phyloP scores from a whole-genome alignment of 2,329 filamentous ascomycete genomes.

The Nemania sp. region DNA sequence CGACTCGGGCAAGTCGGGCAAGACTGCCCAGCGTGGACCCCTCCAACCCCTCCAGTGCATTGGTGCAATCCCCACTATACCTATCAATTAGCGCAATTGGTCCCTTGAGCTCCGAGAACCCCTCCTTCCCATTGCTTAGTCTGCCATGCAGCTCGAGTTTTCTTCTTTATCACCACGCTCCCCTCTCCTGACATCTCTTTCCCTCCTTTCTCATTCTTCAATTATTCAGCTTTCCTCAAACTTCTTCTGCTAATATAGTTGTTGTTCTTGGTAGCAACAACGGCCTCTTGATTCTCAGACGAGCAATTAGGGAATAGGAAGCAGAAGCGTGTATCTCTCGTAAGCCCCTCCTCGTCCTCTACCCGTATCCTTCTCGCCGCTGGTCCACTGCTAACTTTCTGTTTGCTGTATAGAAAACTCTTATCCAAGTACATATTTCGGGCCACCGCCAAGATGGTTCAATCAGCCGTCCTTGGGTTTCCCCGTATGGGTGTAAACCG shows the following conservation, averaged over 20 bases:
- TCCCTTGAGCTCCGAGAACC: constrained; percentile 38
- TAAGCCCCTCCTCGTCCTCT: constrained; percentile 35
- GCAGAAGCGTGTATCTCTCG: constrained; percentile 45
- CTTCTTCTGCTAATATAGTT: constrained; percentile 37
- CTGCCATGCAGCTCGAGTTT: constrained; percentile 30
- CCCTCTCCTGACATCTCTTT: constrained; percentile 34
- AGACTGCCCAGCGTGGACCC: constrained; percentile 4
- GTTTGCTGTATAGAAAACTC: constrained; percentile 40
- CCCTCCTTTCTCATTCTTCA: constrained; percentile 25
- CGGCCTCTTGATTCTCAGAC: constrained; percentile 36
- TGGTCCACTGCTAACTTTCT: constrained; percentile 27
- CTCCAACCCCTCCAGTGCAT: constrained; percentile 32
- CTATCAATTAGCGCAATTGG: constrained; percentile 28
- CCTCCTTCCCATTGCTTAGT: constrained; percentile 35
- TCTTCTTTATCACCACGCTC: constrained; percentile 36
- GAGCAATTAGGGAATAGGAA: constrained; percentile 43
- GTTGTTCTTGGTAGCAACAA: constrained; percentile 37
- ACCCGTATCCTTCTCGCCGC: not conserved
- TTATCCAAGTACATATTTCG: constrained; percentile 41
- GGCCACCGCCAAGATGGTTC: constrained; percentile 67
- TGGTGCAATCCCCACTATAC: constrained; percentile 27
- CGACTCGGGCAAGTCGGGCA: constrained; percentile 6
- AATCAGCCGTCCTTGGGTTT: constrained; percentile 91
- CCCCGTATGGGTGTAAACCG: constrained; percentile 98
- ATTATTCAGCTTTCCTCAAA: constrained; percentile 32